Evolutionary conservation across 371 early-diverging fungal genomes (phyloP).

Genomic region (Lichtheimia corymbifera): DNA sequence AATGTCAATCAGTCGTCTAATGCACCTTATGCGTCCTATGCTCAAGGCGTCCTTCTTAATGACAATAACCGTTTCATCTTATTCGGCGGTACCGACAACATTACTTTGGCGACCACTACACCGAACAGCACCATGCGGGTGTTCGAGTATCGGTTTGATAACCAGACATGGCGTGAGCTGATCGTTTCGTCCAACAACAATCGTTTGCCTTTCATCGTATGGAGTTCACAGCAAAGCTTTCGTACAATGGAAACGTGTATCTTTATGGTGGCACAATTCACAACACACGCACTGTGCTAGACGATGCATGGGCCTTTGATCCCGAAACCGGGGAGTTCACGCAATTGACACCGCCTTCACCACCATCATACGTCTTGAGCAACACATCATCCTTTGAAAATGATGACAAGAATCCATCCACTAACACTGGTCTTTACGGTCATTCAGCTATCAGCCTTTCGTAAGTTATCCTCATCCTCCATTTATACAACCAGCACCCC

Average conservation of each 20-base stretch:
- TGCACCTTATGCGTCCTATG: not conserved
- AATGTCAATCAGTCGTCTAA: not conserved
- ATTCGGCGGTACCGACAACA: constrained; percentile 9
- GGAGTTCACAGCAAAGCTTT: constrained; percentile 5
- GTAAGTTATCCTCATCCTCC: constrained; percentile 10
- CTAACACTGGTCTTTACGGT: not conserved
- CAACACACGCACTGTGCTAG: not conserved
- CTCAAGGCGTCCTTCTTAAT: constrained; percentile 8
- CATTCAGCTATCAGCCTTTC: constrained; percentile 10
- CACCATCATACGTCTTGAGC: not conserved
- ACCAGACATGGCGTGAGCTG: constrained; percentile 1
- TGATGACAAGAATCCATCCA: not conserved
- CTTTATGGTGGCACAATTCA: constrained; percentile 13
- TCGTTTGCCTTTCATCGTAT: not conserved
- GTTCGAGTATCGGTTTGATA: constrained; percentile 13
- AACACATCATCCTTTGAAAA: not conserved
- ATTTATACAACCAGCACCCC: not conserved
- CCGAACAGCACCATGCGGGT: not conserved
- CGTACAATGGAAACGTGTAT: constrained; percentile 16
- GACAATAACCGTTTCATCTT: constrained; percentile 14
- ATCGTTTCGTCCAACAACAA: not conserved
- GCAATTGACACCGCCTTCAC: constrained; percentile 1
- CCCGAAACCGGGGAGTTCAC: constrained; percentile 7
- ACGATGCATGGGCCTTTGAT: constrained; percentile 17
- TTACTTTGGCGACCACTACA: not conserved